Evolutionary conservation across 73 alveolate species (phyloP).

Genomic region (Paramecium octaurelia): DNA sequence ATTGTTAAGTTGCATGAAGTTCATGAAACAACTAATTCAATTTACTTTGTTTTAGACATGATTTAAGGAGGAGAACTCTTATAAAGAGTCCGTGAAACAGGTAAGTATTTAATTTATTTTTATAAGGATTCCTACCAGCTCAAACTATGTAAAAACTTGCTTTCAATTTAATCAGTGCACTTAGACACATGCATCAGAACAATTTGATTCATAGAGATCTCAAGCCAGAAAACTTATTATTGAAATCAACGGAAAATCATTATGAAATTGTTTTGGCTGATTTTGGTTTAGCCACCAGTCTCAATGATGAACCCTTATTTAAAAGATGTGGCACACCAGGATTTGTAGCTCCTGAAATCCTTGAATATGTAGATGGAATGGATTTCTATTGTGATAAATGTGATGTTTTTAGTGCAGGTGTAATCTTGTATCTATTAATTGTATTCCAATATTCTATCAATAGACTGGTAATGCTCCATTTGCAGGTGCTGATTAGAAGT

Average conservation of each 20-base stretch:
- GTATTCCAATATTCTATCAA: background rate
- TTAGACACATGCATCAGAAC: constrained; percentile 79
- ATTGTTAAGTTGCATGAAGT: constrained; percentile 65
- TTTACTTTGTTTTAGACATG: constrained; percentile 64
- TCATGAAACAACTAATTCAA: constrained; percentile 60
- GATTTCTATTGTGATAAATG: constrained; percentile 23
- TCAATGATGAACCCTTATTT: constrained; percentile 17
- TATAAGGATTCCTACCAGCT: constrained; percentile 18
- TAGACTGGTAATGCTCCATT: constrained; percentile 56
- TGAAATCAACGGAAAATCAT: constrained; percentile 53
- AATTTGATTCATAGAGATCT: constrained; percentile 88
- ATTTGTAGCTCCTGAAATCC: constrained; percentile 61
- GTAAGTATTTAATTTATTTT: background rate
- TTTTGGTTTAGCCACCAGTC: constrained; percentile 53
- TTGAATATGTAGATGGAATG: background rate
- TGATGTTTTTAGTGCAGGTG: constrained; percentile 58
- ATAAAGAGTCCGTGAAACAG: constrained; percentile 53
- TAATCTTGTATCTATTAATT: constrained; percentile 27
- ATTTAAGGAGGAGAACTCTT: constrained; percentile 75
- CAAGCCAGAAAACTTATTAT: constrained; percentile 86
- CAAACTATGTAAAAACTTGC: constrained; percentile 6
- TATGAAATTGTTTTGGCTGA: constrained; percentile 50
- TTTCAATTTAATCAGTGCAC: constrained; percentile 68
- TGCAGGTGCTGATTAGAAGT: constrained; percentile 35
- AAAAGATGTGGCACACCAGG: constrained; percentile 65